Evolutionary conservation across 441 rosid genomes (phyloP), one percentile per base, ranked within the genome.

Genomic region (Gossypium aridum): DNA sequence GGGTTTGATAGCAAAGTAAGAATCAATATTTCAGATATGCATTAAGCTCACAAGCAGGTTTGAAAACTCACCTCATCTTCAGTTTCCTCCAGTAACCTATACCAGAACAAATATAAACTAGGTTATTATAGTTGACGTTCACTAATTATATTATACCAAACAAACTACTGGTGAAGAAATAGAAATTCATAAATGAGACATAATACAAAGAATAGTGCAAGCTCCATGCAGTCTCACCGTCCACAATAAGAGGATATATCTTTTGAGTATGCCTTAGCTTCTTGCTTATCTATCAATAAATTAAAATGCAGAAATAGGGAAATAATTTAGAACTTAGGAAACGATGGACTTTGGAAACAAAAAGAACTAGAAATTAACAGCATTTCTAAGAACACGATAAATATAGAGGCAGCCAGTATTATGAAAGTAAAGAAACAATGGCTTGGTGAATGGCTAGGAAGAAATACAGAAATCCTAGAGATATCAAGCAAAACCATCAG

Each of bases 181-280:
- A 65, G 37, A 65, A 60, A 69, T 47, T 63, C 47, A 73, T 47
- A 74, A 60, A 73, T 64, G 3, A 19, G 23, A 43, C 3, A 54
- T 60, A 57, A 51, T 7, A 53, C 37, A 75, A 25, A 23, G 49
- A 60, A 16, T 12, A 7, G 37, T 17, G 65, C 59, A 73, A 70
- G 71, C 23, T 77, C 28, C 49, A 67, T 16, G 64, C 45, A 60
- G 53, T 78, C 88, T 85, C 75, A 90, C 99, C 95, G 90, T 85
- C 96, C 98, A 83, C 98, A 95, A 85, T 89, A 95, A 80, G 96
- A 82, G 75, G 99, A 84, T 70, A 95, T 86, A 55, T 87, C 96
- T 77, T 90, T 95, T 28, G 99, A 85, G 84, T 89, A 85, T 67
- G 90, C 92, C 76, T 83, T 86, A 74, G 98, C 98, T 85, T 95